Base-by-base conservation (phyloP, 495 filamentous ascomycete genomes). In the Aspergillus hancockii region DNA sequence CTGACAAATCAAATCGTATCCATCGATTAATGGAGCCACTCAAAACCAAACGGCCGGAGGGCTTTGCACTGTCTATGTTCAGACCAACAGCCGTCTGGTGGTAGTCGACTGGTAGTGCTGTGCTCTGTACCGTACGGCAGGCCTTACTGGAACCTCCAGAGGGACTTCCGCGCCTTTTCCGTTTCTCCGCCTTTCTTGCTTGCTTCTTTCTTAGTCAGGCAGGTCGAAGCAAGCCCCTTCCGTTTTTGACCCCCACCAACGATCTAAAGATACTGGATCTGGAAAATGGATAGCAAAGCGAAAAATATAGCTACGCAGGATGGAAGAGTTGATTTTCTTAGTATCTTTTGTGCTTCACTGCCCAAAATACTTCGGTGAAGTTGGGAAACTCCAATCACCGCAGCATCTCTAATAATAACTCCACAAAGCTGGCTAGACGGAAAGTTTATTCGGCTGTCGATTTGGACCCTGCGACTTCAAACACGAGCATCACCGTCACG, bases 401-500 rank as follows among this genome's bases (percentile, higher is more conserved):
- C 38, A n/a, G 12, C 16, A 41, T 41, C 38, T 19, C 49, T 52
- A 52, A 52, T 52, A 52, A 52, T 52, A 52, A 30, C 49, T 50
- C 12, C 30, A 25, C 22, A 28, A 34, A 21, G 28, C 30, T 34
- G 21, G 9, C 23, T 34, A 23, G 49, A 4, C 19, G 7, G 38
- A 52, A 52, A 52, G 49, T 52, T 36, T 52, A 52, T 36, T 52
- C 30, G 14, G 49, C 16, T 52, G 34, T 34, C 21, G 49, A 52
- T 21, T 52, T 52, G 49, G 49, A 36, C 49, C 28, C 38, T 32
- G 49, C 28, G 49, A n/a, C 12, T 19, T 21, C n/a, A 28, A 52
- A 52, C 49, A 52, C 49, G 49, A 52, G 49, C 49, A 34, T 52
- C n/a, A 23, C 4, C 16, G 49, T 52, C 49, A 52, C 49, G 30